Percentiles rank a stretch among this genome's conserved stretches.
These are phyloP conservation scores for Backusella tarrabulga DNA, from an alignment of 192 early-diverging fungal genomes.

Conservation along the genomic window DNA sequence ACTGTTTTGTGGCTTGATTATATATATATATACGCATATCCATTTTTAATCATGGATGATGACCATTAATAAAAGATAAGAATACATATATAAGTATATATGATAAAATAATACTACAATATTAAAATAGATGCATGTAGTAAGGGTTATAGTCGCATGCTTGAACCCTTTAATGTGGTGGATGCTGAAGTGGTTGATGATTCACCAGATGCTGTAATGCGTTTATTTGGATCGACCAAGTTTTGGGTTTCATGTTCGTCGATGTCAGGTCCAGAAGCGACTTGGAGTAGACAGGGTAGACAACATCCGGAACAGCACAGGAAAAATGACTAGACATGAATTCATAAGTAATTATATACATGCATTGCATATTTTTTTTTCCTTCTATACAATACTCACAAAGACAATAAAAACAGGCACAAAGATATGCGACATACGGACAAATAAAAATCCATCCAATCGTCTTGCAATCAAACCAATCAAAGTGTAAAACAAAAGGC, in stretches of 20 bases:
- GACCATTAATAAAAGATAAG: not conserved
- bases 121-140: not conserved
- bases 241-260: conserved; percentile 31
- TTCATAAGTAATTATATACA: not conserved
- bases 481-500: conserved; percentile 48
- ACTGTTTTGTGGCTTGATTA: not conserved
- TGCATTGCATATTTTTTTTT: not conserved
- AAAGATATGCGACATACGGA: conserved; percentile 58
- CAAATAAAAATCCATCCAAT: conserved; percentile 41
- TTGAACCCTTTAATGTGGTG: not conserved
- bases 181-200: not conserved
- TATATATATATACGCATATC: not conserved
- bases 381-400: conserved; percentile 19
- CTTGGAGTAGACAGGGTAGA: conserved; percentile 50
- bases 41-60: not conserved
- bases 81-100: not conserved
- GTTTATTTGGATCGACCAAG: conserved; percentile 31
- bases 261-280: conserved; percentile 40
- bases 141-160: not conserved
- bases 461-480: conserved; percentile 52
- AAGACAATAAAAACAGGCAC: conserved; percentile 69
- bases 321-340: conserved; percentile 35
- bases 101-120: conserved; percentile 1
- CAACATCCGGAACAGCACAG: conserved; percentile 61
- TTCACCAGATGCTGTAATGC: conserved; percentile 37